Conservation (phyloP, 306 rosid species). For the Benincasa hispida region DNA sequence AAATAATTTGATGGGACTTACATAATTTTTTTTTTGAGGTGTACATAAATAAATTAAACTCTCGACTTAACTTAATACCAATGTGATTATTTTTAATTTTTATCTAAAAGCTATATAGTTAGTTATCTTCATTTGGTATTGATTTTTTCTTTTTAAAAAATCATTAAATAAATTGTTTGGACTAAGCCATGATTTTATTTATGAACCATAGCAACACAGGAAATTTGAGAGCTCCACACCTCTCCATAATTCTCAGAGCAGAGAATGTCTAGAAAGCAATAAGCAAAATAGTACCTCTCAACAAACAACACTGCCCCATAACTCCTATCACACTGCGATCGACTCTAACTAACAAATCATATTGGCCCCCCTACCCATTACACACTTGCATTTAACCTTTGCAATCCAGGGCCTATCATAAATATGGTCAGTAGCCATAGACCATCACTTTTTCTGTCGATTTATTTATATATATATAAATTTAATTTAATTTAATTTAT, state of each 20-base stretch:
- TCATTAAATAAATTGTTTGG: neutral
- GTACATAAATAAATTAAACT: neutral
- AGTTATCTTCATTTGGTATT: neutral
- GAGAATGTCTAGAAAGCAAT: neutral
- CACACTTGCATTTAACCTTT: neutral
- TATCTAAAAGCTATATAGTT: neutral
- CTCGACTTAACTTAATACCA: neutral
- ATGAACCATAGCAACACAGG: neutral
- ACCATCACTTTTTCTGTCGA: neutral
- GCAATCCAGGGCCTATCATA: neutral
- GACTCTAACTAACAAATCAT: too few species aligned
- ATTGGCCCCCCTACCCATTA: neutral
- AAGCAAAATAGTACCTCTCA: too few species aligned
- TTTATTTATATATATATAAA: too few species aligned
- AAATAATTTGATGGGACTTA: neutral
- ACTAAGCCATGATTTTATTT: neutral
- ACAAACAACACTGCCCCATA: too few species aligned
- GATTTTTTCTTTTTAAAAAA: neutral
- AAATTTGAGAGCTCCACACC: neutral
- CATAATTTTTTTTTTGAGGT: too few species aligned
- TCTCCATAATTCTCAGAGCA: neutral
- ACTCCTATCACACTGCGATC: too few species aligned
- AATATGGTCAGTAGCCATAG: neutral
- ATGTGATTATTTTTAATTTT: neutral
- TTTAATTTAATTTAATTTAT: too few species aligned